Base-by-base conservation (phyloP, 2,329 filamentous ascomycete species). In the Chrysoporthe puriensis region DNA sequence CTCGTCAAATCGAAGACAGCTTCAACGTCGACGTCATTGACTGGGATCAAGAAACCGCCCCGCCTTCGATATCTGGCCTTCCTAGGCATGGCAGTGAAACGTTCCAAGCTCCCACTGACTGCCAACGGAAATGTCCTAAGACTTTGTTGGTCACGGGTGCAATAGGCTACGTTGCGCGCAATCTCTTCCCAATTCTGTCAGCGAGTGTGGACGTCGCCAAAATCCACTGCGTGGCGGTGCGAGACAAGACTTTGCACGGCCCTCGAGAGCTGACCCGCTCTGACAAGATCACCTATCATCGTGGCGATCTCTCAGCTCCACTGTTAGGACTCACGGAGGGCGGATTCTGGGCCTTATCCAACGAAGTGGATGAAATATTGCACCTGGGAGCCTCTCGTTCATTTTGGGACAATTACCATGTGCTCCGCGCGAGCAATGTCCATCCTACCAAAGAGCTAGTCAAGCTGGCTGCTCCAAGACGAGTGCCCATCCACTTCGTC, bases 301-400 rank as follows among this genome's bases (percentile, higher is more conserved):
- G 40, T 0, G 70, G 73, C 52, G 76, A 85, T 13, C 69, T 75
- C 11, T 32, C 69, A 2, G 13, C 26, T 9, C 72, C 73, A 0
- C 36, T 58, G 4, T 62, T 77, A 0, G 74, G 75, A 0, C 73
- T 76, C 9, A 43, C 64, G 1, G 40, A 62, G 32, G 63, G 58
- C 14, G 66, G 66, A 1, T 71, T 69, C 21, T 2, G 21, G 8
- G 13, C 4, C 16, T 42, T 73, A 26, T 26, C 57, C 14, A 34
- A 66, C 5, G 48, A 75, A 8, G 70, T 72, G 0, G 73, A 78
- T 26, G 71, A 75, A 14, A 82, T 91, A 60, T 82, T 91, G 32
- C 89, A 87, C 73, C 79, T 77, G 63, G 85, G 81, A 8, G 82
- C 83, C n/a, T 77, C 79, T 26, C 74, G 75, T 16, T 79, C 73